phyloP scores from a whole-genome alignment of 164 flowering plant species.

The Kingdonia uniflora region DNA sequence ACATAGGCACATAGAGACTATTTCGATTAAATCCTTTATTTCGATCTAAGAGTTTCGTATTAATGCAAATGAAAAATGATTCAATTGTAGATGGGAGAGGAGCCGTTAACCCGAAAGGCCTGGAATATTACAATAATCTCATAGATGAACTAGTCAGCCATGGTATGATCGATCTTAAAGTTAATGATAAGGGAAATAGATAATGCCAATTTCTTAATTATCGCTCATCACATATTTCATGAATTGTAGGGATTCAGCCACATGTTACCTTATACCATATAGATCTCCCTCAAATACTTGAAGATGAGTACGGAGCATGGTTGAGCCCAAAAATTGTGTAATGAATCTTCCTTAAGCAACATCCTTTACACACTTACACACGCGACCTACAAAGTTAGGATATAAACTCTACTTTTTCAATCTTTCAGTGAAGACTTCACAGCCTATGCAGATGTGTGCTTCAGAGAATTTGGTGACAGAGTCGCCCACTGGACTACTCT shows the following conservation, averaged over 20 bases:
- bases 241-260: conserved; percentile 21
- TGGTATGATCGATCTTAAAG: conserved; percentile 1
- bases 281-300: conserved; percentile 25
- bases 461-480: conserved; percentile 21
- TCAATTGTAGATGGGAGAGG: conserved; percentile 29
- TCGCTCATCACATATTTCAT: neutral
- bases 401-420: neutral
- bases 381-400: no score
- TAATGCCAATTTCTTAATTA: no score
- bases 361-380: no score
- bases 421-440: conserved; percentile 14
- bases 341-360: neutral
- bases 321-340: conserved; percentile 25
- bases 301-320: conserved; percentile 28
- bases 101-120: conserved; percentile 28
- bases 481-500: conserved; percentile 16
- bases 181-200: no score
- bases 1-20: no score
- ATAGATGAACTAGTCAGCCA: conserved; percentile 23
- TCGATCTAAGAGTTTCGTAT: neutral
- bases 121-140: conserved; percentile 36
- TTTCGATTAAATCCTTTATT: neutral
- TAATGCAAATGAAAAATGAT: neutral
- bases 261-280: conserved; percentile 20
- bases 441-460: conserved; percentile 18